These are phyloP conservation scores for Luffa aegyptiaca DNA, from an alignment of 306 rosid genomes.

Conservation along the genomic window DNA sequence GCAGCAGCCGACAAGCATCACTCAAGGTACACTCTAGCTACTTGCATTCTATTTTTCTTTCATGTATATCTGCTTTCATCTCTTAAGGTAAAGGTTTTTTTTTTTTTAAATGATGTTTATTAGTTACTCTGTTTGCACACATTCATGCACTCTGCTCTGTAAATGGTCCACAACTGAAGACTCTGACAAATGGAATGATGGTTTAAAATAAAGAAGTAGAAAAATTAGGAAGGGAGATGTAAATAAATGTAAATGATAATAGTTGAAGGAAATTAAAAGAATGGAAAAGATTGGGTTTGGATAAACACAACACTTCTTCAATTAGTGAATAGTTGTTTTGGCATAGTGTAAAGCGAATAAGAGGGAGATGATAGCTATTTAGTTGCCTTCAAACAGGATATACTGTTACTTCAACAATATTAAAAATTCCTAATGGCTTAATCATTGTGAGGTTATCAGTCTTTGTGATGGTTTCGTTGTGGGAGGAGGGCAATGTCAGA, in stretches of 20 bases:
- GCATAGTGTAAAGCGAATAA: not conserved
- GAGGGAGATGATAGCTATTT: not conserved
- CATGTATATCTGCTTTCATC: not conserved
- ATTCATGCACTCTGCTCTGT: not conserved
- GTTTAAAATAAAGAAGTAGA: not conserved
- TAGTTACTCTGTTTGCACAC: not conserved
- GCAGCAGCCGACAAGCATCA: slow-evolving; percentile 66
- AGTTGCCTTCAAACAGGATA: not conserved
- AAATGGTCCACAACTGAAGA: not conserved
- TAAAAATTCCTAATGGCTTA: not conserved
- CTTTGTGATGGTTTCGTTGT: not conserved
- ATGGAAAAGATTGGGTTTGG: not conserved
- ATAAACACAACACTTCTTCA: not conserved
- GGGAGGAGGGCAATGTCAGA: not conserved
- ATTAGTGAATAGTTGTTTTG: not conserved
- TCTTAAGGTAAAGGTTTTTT: not conserved
- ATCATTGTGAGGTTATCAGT: not conserved
- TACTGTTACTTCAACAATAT: not conserved
- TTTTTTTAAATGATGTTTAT: not conserved
- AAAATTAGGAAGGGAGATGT: not conserved
- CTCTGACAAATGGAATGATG: not conserved
- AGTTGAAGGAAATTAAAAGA: not conserved
- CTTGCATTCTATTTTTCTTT: not conserved
- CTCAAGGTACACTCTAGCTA: slow-evolving; percentile 38
- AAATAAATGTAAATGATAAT: not conserved